phyloP scores from a whole-genome alignment of 306 rosid species.

The Quercus dentata region DNA sequence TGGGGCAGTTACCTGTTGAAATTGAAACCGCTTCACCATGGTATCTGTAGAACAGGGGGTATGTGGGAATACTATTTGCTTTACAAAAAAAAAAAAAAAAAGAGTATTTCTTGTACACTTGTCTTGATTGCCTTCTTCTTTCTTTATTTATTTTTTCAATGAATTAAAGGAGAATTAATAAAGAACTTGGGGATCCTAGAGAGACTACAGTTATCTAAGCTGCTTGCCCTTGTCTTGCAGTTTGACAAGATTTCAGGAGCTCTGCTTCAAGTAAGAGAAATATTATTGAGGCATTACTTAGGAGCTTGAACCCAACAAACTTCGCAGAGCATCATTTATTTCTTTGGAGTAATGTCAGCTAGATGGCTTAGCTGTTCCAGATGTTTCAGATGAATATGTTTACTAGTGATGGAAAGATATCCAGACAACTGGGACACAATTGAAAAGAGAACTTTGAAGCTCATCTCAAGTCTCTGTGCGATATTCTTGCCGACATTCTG shows the following conservation, averaged over 20 bases:
- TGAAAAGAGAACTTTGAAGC: neutral
- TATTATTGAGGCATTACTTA: slow-evolving; percentile 8
- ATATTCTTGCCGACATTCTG: neutral
- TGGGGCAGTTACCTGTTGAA: neutral
- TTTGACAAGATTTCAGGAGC: slow-evolving; percentile 57
- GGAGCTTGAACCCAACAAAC: slow-evolving; percentile 7
- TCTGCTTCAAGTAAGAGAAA: slow-evolving; percentile 33
- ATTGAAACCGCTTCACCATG: neutral
- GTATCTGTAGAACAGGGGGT: neutral
- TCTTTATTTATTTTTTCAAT: too few species aligned
- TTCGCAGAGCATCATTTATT: neutral
- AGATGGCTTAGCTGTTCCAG: neutral
- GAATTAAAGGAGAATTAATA: neutral
- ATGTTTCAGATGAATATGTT: neutral
- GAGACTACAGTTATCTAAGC: neutral
- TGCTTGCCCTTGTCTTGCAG: slow-evolving; percentile 42
- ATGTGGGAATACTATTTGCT: neutral
- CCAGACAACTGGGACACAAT: neutral
- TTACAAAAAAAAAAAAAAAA: too few species aligned
- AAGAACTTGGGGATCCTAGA: neutral
- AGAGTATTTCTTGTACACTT: neutral
- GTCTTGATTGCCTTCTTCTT: neutral
- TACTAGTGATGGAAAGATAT: neutral
- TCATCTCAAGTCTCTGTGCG: neutral
- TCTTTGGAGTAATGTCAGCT: neutral